These are phyloP conservation scores for Stenocarpella maydis DNA, from an alignment of 2,329 filamentous ascomycete species.

Conservation along the genomic window DNA sequence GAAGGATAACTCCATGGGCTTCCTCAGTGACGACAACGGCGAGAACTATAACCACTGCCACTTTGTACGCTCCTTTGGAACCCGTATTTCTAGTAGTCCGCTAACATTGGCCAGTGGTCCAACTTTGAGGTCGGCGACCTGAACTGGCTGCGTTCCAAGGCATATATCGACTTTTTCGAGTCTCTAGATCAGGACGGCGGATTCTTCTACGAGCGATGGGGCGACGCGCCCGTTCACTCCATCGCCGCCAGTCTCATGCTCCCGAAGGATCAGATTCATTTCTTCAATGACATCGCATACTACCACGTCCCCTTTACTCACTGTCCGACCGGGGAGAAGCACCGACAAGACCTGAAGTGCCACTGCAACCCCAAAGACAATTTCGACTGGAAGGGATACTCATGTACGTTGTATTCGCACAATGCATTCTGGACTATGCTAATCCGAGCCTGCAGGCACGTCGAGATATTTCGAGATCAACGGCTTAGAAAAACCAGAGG, in stretches of 20 bases:
- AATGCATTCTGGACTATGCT: not conserved
- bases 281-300: constrained; percentile 99
- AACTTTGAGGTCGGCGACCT: constrained; percentile 98
- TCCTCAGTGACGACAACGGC: constrained; percentile 90
- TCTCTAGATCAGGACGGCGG: constrained; percentile 88
- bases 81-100: not conserved
- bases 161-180: constrained; percentile 92
- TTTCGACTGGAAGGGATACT: constrained; percentile 99
- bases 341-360: constrained; percentile 84
- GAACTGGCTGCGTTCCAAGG: constrained; percentile 88
- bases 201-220: constrained; percentile 99
- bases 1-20: constrained; percentile 85
- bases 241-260: constrained; percentile 89
- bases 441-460: constrained; percentile 66
- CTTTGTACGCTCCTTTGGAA: constrained; percentile 70
- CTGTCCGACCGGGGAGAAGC: constrained; percentile 90
- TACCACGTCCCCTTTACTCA: constrained; percentile 98
- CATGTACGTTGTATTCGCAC: constrained; percentile 70
- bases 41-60: constrained; percentile 97
- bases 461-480: constrained; percentile 87
- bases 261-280: constrained; percentile 93
- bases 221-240: constrained; percentile 97
- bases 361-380: constrained; percentile 96
- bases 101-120: constrained; percentile 74
- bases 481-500: constrained; percentile 81